Base-by-base conservation (phyloP, 2,329 filamentous ascomycete genomes). In the Cladosporium sphaerospermum region DNA sequence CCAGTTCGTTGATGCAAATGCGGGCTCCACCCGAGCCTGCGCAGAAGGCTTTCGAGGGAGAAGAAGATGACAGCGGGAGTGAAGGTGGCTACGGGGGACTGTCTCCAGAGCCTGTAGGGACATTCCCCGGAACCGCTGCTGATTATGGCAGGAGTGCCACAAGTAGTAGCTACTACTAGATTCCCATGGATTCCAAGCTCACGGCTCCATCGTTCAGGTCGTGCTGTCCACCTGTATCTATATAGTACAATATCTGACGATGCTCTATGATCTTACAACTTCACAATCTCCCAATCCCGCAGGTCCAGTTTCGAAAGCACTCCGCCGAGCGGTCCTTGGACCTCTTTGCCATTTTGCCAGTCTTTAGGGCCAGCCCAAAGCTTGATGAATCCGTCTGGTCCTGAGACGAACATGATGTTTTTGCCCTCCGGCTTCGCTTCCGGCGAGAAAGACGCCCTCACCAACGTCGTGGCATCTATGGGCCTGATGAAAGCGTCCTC, bases 351-450 rank as follows among this genome's bases (percentile, higher is more conserved):
- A 28, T 79, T 78, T 9, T 77, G 73, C 87, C 89, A 95, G 3
- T 81, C 71, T 71, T 95, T 96, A 9, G 83, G 75, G 1, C 93
- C 92, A 2, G 89, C 89, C 71, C 87, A 88, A 58, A 86, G 80
- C 41, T 81, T 79, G 37, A 97, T 79, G 70, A 97, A 97, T 0
- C 93, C 92, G 51, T 95, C 89, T 0, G 93, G 92, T 0, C 93
- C 93, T 0, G 90, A 95, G 1, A 97, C 81, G 53, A 96, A 76
- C n/a, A 96, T 74, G 16, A 96, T 67, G 55, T 83, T 84, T 57
- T 78, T 80, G 1, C 80, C 77, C 1, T 57, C 57, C 3, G 47
- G 62, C 9, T 61, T 62, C 16, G 9, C 37, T 36, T 42, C 45
- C 19, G 39, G 18, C 13, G 45, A 43, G n/a, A 49, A 50, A 6